Evolutionary conservation across 352 stramenopile genomes (phyloP).

Genomic region (Aphanomyces euteiches): DNA sequence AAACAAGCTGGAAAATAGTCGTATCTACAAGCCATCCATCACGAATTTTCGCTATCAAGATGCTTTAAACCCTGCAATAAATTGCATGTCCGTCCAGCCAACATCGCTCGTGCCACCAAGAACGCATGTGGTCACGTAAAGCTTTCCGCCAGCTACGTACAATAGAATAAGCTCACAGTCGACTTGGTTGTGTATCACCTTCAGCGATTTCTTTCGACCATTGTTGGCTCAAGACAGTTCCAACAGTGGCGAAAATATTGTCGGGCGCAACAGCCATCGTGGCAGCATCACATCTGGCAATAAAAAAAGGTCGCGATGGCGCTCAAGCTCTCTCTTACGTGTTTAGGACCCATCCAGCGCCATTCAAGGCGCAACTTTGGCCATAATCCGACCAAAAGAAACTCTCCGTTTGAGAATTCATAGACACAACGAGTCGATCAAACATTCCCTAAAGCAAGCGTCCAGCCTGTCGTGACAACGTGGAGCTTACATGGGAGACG

Average conservation of each 20-base stretch:
- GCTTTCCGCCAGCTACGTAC: not conserved
- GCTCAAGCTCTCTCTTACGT: not conserved
- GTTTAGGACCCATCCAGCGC: not conserved
- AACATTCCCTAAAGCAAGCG: slow-evolving; percentile 7
- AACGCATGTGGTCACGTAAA: slow-evolving; percentile 21
- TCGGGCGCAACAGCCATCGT: not conserved
- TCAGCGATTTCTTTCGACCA: slow-evolving; percentile 4
- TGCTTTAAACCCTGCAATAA: slow-evolving; percentile 17
- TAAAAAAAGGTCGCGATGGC: not conserved
- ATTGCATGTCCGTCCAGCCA: slow-evolving; percentile 22
- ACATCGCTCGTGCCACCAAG: slow-evolving; percentile 22
- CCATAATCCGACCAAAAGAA: slow-evolving; percentile 3
- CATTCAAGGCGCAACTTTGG: not conserved
- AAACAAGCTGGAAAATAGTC: slow-evolving; percentile 22
- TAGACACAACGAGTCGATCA: slow-evolving; percentile 3
- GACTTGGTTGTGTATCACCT: slow-evolving; percentile 9
- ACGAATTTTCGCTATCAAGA: not conserved
- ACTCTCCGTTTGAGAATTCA: slow-evolving; percentile 9
- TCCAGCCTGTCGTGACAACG: not conserved
- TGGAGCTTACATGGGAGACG: not conserved
- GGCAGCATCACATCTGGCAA: not conserved
- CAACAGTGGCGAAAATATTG: not conserved
- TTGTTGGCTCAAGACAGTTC: slow-evolving; percentile 1
- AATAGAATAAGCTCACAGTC: not conserved
- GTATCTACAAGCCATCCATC: not conserved